These are phyloP conservation scores for Pelargonium nanum DNA, from an alignment of 345 rosid species.

Conservation along the genomic window DNA sequence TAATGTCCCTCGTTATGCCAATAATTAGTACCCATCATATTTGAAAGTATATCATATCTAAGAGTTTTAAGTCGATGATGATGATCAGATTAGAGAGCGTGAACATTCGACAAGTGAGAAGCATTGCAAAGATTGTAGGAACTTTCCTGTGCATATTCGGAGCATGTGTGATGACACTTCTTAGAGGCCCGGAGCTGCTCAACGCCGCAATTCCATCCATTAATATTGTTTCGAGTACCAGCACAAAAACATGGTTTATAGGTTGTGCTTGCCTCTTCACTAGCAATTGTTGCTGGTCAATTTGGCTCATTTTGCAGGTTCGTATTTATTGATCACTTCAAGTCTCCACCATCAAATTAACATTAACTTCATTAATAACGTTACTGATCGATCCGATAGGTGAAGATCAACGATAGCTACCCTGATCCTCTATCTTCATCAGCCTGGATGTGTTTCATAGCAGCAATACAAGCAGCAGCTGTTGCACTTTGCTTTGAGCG, in stretches of 20 bases:
- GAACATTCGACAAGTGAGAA: constrained; percentile 34
- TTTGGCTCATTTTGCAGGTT: constrained; percentile 74
- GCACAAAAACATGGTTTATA: constrained; percentile 35
- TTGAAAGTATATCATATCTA: too few species aligned
- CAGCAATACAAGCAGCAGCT: constrained; percentile 42
- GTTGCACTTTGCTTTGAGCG: constrained; percentile 37
- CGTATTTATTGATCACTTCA: too few species aligned
- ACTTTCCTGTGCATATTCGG: constrained; percentile 51
- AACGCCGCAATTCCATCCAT: constrained; percentile 21
- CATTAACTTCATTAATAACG: too few species aligned
- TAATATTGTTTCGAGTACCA: constrained; percentile 14
- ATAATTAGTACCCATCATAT: too few species aligned
- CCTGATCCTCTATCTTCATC: constrained; percentile 51
- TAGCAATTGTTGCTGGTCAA: constrained; percentile 58
- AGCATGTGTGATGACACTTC: constrained; percentile 55
- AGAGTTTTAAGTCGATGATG: too few species aligned
- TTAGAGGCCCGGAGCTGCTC: constrained; percentile 62
- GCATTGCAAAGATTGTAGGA: constrained; percentile 55
- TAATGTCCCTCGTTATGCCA: too few species aligned
- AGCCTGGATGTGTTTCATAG: constrained; percentile 73
- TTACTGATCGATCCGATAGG: constrained; percentile 20
- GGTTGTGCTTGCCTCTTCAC: constrained; percentile 53
- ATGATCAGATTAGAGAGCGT: constrained; percentile 51
- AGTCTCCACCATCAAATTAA: too few species aligned
- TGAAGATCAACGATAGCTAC: constrained; percentile 39